Percentiles rank a stretch among this genome's conserved stretches.
Evolutionary conservation across 2,329 filamentous ascomycete species (phyloP).

Genomic region (Ophiocordyceps camponoti-floridani): DNA sequence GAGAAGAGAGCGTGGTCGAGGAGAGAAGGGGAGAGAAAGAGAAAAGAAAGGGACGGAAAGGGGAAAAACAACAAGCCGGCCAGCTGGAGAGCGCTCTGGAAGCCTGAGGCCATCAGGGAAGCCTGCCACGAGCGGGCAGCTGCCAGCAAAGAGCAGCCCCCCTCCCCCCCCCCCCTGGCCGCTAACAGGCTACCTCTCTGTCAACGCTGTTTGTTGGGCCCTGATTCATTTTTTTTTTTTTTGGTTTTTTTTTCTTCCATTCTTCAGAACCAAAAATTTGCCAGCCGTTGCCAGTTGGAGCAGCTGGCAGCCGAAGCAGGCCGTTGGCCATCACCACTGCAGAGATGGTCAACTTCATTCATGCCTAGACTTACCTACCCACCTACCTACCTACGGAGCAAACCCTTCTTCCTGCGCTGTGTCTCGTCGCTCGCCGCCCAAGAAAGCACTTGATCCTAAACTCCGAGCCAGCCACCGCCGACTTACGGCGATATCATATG

Average conservation of each 20-base stretch:
- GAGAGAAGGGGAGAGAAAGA: background rate
- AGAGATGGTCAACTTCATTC: too few relatives aligned
- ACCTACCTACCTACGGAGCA: background rate
- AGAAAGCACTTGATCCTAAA: background rate
- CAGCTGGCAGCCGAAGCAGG: too few relatives aligned
- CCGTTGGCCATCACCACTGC: too few relatives aligned
- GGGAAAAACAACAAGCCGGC: background rate
- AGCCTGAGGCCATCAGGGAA: background rate
- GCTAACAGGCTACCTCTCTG: background rate
- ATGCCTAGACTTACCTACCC: too few relatives aligned
- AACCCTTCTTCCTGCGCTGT: background rate
- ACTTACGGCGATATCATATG: too few relatives aligned
- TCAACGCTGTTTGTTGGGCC: too few relatives aligned
- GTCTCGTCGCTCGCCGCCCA: background rate
- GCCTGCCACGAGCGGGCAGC: slow-evolving; percentile 1
- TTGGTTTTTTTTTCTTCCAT: too few relatives aligned
- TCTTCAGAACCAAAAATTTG: too few relatives aligned
- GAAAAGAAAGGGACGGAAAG: background rate
- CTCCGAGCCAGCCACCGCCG: background rate
- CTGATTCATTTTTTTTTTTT: too few relatives aligned
- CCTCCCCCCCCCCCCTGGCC: background rate
- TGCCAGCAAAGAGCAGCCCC: slow-evolving; percentile 1
- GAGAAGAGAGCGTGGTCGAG: background rate
- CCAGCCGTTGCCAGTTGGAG: too few relatives aligned
- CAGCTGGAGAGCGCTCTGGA: background rate